Evolutionary conservation across 352 stramenopile genomes (phyloP), one percentile per base, ranked within the genome.

Genomic region (Globisporangium echinulatum): DNA sequence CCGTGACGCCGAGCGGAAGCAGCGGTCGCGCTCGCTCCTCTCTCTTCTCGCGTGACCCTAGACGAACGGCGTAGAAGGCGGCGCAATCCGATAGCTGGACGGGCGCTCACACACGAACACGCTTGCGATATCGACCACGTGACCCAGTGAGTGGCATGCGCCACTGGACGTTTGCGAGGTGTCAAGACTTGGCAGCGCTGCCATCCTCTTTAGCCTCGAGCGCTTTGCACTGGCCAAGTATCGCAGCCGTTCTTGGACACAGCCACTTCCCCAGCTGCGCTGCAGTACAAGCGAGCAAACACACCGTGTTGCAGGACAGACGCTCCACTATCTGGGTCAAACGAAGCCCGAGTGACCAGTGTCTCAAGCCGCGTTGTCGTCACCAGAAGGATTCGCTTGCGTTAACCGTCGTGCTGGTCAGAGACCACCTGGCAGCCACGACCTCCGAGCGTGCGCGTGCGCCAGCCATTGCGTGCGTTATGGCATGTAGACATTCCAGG

Each of bases 61-160:
- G 15, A 47, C 42, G 15, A 14, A 47, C 10, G 7, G 7, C 15
- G 42, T 5, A 47, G 42, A 13, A 5, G 42, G 42, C 10, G 9
- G 11, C 43, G 6, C 11, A n/a, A 50, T 4, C 17, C 10, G 46
- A 17, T 56, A 37, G 49, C 49, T 44, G 19, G 46, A 50, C 15
- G 17, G 46, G 42, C 13, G 15, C 52, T 15, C 7, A 56, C 52
- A 36, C n/a, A 19, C 37, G 51, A 48, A 38, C 37, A 48, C 37
- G 37, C 38, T 38, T 33, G 5, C 3, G 52, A 6, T 11, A 38
- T 4, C 37, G 37, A 15, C 25, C 10, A 15, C 52, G 13, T 15
- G 38, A 38, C 25, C 52, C 52, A 56, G 52, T 48, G 15, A 48
- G 52, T 56, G 38, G 15, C 52, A 56, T n/a, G 46, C 19, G 15